These are phyloP conservation scores for Beauveria pseudobassiana DNA, from an alignment of 2,329 filamentous ascomycete genomes.

Conservation along the genomic window DNA sequence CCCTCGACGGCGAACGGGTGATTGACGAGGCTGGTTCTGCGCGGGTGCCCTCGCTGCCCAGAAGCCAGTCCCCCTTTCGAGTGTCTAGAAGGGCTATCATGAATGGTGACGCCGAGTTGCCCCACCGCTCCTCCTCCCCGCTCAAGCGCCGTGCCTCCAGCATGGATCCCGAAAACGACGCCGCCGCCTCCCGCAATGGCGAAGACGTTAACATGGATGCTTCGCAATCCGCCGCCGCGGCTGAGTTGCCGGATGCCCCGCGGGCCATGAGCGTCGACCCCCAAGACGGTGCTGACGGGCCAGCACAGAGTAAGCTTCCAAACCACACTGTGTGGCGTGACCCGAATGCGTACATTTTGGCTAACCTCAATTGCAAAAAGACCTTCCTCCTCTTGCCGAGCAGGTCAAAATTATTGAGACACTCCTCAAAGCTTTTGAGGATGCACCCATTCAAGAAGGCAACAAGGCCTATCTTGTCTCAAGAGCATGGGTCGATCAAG, in stretches of 20 bases:
- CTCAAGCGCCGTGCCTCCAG: conserved; percentile 57
- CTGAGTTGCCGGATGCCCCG: conserved; percentile 16
- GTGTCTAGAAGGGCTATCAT: conserved; percentile 46
- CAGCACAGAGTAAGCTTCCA: conserved; percentile 21
- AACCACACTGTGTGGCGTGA: background rate
- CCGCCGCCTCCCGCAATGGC: conserved; percentile 31
- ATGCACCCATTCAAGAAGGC: conserved; percentile 55
- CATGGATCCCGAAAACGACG: conserved; percentile 45
- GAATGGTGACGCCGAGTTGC: conserved; percentile 47
- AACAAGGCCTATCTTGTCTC: conserved; percentile 73
- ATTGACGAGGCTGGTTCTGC: conserved; percentile 38
- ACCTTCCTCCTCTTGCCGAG: conserved; percentile 34
- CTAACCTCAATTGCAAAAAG: conserved; percentile 13
- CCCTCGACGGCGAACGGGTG: conserved; percentile 47
- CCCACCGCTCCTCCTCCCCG: conserved; percentile 56
- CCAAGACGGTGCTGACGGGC: conserved; percentile 18
- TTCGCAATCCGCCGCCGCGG: conserved; percentile 20
- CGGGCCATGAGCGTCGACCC: conserved; percentile 36
- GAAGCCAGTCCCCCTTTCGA: conserved; percentile 47
- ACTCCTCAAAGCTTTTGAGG: conserved; percentile 46
- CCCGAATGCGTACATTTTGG: background rate
- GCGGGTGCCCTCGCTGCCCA: conserved; percentile 24
- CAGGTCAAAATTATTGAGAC: conserved; percentile 69
- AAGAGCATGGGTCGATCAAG: conserved; percentile 67
- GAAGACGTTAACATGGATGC: conserved; percentile 41